Evolutionary conservation across 2,329 filamentous ascomycete species (phyloP), one percentile per base, ranked within the genome.

Genomic region (Rutstroemia sp.): DNA sequence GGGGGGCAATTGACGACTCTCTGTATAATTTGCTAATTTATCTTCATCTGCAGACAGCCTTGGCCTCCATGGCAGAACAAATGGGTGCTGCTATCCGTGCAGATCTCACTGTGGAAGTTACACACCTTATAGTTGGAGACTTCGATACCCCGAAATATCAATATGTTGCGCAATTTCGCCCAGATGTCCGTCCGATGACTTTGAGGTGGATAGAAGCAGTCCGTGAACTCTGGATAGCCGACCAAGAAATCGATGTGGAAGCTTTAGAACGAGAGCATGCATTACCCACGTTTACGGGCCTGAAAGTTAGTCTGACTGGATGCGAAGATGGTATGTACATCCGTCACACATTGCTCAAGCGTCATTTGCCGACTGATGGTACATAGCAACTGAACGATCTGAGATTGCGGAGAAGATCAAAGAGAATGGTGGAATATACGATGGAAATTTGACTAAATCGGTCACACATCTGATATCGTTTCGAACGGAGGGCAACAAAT

Each of bases 101-200:
- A 71, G 92, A 99, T 71, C 82, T 99, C 46, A 97, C 92, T n/a
- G 89, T 88, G 56, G 90, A 96, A 70, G 90, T 95, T 48, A 97
- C 94, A 5, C 94, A 99, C 74, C 83, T 99, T 48, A 81, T 99
- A 61, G 89, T 96, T 60, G 94, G 92, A 70, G 86, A 88, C 66
- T 88, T 90, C 66, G 83, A 92, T 69, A 97, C 92, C 0, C 83
- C 88, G 50, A 99, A 99, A 72, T 99, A 99, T 73, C 87, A 86
- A 71, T 96, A 95, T 76, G 92, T 97, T 67, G 94, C 92, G 54
- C 89, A 86, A 68, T 88, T 92, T 70, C 82, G 94, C 52, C 84
- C 87, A 48, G 94, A 99, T 67, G 86, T 99, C 67, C 84, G 83
- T 68, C 86, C 91, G 50, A 85, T 99, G 74, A 82, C 82, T 45